Percentiles rank a stretch among this genome's conserved stretches.
phyloP scores from a whole-genome alignment of 2,329 filamentous ascomycete species.

The Alternaria sp. region DNA sequence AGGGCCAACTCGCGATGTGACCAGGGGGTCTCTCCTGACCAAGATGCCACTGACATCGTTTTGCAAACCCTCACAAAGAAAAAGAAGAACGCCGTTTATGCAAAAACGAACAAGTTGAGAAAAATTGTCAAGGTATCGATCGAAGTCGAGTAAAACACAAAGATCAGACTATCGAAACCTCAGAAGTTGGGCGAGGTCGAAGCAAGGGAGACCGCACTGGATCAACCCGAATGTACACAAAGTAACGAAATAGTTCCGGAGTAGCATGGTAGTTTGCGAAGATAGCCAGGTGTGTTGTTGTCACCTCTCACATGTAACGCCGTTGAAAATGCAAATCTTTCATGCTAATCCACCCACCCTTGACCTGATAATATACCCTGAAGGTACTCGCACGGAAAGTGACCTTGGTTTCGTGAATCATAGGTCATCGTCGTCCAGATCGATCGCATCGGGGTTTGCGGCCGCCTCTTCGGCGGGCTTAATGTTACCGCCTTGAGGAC shows the following conservation, averaged over 20 bases:
- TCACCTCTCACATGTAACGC: conserved; percentile 15
- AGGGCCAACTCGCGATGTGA: neutral
- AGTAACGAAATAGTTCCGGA: conserved; percentile 18
- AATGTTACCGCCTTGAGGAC: conserved; percentile 69
- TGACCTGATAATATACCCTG: conserved; percentile 1
- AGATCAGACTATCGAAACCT: conserved; percentile 20
- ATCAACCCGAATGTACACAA: conserved; percentile 18
- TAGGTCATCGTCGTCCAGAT: conserved; percentile 68
- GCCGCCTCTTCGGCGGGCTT: conserved; percentile 55
- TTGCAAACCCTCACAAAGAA: conserved; percentile 9
- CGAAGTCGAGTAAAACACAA: conserved; percentile 19
- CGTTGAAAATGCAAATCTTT: conserved; percentile 23
- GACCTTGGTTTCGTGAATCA: conserved; percentile 38
- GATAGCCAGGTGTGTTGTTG: conserved; percentile 8
- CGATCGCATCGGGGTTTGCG: conserved; percentile 85
- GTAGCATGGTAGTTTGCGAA: conserved; percentile 16
- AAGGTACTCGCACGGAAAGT: neutral
- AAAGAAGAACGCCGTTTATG: conserved; percentile 19
- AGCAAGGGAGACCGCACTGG: conserved; percentile 17
- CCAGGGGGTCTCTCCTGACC: conserved; percentile 3
- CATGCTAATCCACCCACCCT: conserved; percentile 18
- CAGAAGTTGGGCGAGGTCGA: conserved; percentile 9
- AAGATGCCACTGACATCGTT: conserved; percentile 2
- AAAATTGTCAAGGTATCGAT: conserved; percentile 22
- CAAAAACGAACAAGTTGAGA: conserved; percentile 10